Evolutionary conservation across 257 asterid genomes (phyloP).

Genomic region (Scutellaria barbata): DNA sequence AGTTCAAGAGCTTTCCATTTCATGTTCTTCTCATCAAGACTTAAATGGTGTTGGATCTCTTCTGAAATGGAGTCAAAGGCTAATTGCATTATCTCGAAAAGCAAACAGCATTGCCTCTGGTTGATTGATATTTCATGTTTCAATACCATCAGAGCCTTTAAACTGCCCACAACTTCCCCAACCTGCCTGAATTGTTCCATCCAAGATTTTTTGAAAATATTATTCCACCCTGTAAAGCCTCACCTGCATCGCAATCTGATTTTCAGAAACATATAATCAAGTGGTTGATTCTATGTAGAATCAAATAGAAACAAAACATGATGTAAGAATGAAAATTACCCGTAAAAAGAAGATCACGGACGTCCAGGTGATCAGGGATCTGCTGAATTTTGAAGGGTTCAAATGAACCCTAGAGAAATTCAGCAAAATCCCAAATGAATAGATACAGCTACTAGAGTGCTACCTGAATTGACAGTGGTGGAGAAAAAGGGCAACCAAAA

Average conservation of each 20-base stretch:
- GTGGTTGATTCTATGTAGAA: not conserved
- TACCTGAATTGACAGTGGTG: not conserved
- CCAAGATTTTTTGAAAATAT: not conserved
- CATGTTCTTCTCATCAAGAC: conserved; percentile 61
- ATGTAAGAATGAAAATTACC: conserved; percentile 25
- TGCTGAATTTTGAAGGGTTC: conserved; percentile 51
- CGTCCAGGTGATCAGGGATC: conserved; percentile 13
- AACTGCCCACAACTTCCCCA: conserved; percentile 82
- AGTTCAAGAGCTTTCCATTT: conserved; percentile 81
- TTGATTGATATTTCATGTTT: conserved; percentile 79
- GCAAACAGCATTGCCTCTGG: conserved; percentile 75
- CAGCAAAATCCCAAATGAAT: conserved; percentile 45
- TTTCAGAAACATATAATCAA: not conserved
- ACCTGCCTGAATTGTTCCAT: conserved; percentile 91
- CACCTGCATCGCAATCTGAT: conserved; percentile 18
- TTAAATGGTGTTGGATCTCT: conserved; percentile 64
- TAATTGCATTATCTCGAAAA: conserved; percentile 57
- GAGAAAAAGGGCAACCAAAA: not conserved
- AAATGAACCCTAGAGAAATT: conserved; percentile 42
- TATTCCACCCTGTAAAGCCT: conserved; percentile 11
- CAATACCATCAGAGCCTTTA: conserved; percentile 77
- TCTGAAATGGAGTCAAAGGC: conserved; percentile 71
- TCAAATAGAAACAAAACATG: not conserved
- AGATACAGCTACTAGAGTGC: conserved; percentile 2
- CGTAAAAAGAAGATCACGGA: conserved; percentile 17